Evolutionary conservation across 768 basidiomycete genomes (phyloP).

Genomic region (Sutorius australiensis): DNA sequence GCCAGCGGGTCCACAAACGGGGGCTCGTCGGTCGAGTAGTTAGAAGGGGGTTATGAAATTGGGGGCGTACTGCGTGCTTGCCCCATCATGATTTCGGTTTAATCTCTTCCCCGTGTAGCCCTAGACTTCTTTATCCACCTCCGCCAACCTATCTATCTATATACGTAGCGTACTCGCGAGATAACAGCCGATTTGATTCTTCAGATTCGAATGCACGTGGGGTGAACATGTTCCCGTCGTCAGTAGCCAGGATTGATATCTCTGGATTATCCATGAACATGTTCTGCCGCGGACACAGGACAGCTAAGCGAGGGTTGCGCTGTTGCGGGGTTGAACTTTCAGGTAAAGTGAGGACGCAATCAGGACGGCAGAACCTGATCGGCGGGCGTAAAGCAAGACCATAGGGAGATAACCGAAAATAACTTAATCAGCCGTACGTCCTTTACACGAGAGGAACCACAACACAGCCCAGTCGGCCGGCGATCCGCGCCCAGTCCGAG

Average conservation of each 20-base stretch:
- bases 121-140: background rate
- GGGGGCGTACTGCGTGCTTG: background rate
- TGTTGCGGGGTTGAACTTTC: background rate
- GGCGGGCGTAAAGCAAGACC: background rate
- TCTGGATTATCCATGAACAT: background rate
- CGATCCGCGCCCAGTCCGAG: background rate
- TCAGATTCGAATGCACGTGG: background rate
- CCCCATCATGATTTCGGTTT: background rate
- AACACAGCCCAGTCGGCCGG: background rate
- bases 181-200: background rate
- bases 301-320: background rate
- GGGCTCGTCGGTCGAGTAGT: background rate
- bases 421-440: background rate
- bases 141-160: background rate
- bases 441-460: background rate
- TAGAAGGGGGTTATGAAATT: background rate
- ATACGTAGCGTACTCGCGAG: background rate
- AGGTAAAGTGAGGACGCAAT: background rate
- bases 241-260: background rate
- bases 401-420: background rate
- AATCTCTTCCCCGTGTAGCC: constrained; percentile 8
- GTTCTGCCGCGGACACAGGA: background rate
- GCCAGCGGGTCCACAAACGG: background rate
- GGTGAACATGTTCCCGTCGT: background rate
- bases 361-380: background rate